These are phyloP conservation scores for Neophaeococcomyces mojaviensis DNA, from an alignment of 2,329 filamentous ascomycete genomes.

Conservation along the genomic window DNA sequence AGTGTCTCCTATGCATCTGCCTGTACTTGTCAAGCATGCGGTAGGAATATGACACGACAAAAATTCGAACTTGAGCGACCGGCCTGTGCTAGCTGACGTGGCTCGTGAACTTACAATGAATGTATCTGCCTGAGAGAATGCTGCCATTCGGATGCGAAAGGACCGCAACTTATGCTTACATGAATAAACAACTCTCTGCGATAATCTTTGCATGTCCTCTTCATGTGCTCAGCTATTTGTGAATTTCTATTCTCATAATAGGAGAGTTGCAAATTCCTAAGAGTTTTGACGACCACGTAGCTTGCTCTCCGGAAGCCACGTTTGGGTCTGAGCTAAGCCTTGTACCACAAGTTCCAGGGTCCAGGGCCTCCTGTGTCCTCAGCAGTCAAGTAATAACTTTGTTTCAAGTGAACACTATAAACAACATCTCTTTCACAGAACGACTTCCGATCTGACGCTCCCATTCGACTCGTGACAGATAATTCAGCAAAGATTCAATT, in stretches of 20 bases:
- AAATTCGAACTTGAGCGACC: background rate
- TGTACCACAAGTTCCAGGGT: background rate
- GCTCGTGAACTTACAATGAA: background rate
- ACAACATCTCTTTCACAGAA: background rate
- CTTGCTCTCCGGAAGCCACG: background rate
- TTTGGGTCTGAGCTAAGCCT: background rate
- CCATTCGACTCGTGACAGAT: background rate
- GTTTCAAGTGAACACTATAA: background rate
- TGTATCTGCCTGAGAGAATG: too few relatives aligned
- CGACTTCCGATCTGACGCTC: background rate
- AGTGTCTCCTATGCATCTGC: background rate
- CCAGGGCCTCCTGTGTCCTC: background rate
- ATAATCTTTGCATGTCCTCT: too few relatives aligned
- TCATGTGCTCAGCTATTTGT: too few relatives aligned
- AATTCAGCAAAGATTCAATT: background rate
- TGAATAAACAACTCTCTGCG: too few relatives aligned
- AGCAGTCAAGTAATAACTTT: background rate
- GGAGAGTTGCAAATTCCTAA: too few relatives aligned
- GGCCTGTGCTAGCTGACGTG: constrained; percentile 1
- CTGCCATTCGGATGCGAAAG: too few relatives aligned
- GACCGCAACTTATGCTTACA: too few relatives aligned
- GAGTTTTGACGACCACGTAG: too few relatives aligned
- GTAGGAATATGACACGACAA: background rate
- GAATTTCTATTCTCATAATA: background rate
- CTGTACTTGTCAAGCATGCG: constrained; percentile 2